Conservation (phyloP, 768 basidiomycete species). For the Cyclocybe cylindracea region DNA sequence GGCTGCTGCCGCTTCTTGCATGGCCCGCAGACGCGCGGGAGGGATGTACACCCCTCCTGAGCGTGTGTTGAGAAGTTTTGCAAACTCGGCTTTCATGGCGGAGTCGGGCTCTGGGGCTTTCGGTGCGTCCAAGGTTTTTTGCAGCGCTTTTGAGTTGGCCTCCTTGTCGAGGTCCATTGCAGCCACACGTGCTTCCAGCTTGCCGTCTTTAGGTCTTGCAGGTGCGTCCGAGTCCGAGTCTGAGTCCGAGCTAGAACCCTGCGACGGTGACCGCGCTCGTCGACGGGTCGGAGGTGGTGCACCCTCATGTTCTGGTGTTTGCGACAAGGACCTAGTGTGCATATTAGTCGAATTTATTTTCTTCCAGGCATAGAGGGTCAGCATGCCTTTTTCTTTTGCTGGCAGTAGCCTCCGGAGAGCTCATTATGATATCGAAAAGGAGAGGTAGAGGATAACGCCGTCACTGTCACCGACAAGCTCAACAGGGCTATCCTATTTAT, state of each 20-base stretch:
- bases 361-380: not conserved
- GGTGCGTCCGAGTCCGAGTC: conserved; percentile 59
- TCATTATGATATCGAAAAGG: conserved; percentile 6
- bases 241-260: conserved; percentile 20
- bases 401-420: conserved; percentile 21
- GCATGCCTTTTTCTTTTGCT: conserved; percentile 54
- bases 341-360: not conserved
- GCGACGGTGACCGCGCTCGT: conserved; percentile 45
- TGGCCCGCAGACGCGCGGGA: conserved; percentile 86
- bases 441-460: too few species aligned
- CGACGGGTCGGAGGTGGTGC: conserved; percentile 43
- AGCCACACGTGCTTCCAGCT: conserved; percentile 70
- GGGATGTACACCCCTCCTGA: conserved; percentile 98
- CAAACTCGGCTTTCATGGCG: conserved; percentile 85
- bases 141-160: conserved; percentile 47
- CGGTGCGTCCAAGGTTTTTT: conserved; percentile 43
- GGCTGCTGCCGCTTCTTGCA: conserved; percentile 79
- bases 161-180: conserved; percentile 66
- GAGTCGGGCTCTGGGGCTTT: conserved; percentile 45
- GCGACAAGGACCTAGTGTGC: conserved; percentile 49
- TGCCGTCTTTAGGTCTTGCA: conserved; percentile 74
- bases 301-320: conserved; percentile 37
- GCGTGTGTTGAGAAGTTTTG: conserved; percentile 77
- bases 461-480: too few species aligned
- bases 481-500: too few species aligned